Evolutionary conservation across 1,139 yeast genomes (phyloP), one percentile per base, ranked within the genome.

Genomic region (Nakaseomyces nivariensis): DNA sequence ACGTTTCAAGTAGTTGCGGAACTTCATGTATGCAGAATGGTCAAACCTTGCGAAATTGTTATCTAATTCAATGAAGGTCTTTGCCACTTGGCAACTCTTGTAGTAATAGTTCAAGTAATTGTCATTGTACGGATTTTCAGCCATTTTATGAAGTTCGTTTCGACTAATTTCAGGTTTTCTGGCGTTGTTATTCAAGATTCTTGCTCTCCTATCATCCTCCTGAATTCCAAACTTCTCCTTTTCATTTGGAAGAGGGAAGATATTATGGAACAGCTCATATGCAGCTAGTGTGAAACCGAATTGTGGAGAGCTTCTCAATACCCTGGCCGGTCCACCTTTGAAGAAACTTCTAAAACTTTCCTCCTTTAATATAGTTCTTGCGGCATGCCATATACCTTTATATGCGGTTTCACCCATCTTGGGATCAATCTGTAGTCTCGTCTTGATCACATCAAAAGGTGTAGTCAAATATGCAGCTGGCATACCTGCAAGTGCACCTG

Each of bases 261-360:
- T 56, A 46, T 73, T 72, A 61, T 83, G 85, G 67, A 92, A 82
- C 46, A 92, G 69, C 69, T 92, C 98, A 69, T 92, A 92, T 31
- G 96, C 92, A 11, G 97, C 98, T 61, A 92, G 77, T 10, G 98
- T 92, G 70, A 92, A 90, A 51, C 97, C 98, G 67, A 92, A 92
- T 70, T 92, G 98, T 22, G 98, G 98, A 3, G 97, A 89, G 5
- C 97, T 90, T 70, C 97, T 79, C 62, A 90, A 74, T 45, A 92
- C 90, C 69, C 98, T 80, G 5, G 98, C 97, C 55, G 92, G 79
- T 42, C 97, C 95, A 61, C 98, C 98, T 73, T 90, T 92, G 75
- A 90, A 92, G 67, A 92, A 86, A 11, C 97, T 96, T 54, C 75
- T 68, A 58, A 77, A 71, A 10, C 86, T 84, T 71, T 92, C 98